Conservation (phyloP, 495 filamentous ascomycete genomes). For the Podospora appendiculata region DNA sequence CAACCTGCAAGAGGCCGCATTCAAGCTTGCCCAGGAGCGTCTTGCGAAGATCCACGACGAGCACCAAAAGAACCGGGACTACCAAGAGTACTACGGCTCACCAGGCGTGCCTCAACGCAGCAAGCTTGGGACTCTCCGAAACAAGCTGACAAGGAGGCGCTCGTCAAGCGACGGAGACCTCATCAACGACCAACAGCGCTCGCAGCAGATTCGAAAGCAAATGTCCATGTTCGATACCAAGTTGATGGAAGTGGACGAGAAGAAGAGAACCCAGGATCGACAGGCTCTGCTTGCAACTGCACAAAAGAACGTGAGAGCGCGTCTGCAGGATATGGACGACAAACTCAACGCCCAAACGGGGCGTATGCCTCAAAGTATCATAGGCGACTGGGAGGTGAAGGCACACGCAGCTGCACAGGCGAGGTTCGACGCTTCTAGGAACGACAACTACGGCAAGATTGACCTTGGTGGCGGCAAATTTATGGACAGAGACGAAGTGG, state of each 20-base stretch:
- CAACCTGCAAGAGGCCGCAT: conserved; percentile 73
- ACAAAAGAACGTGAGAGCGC: conserved; percentile 73
- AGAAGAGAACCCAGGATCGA: conserved; percentile 67
- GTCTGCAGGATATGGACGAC: conserved; percentile 71
- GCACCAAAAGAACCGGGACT: conserved; percentile 44
- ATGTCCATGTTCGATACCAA: conserved; percentile 69
- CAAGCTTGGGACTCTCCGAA: conserved; percentile 46
- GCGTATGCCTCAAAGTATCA: conserved; percentile 58
- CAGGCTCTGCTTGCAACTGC: conserved; percentile 69
- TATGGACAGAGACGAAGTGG: conserved; percentile 71
- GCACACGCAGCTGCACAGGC: conserved; percentile 58
- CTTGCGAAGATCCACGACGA: conserved; percentile 73
- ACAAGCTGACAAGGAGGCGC: conserved; percentile 52
- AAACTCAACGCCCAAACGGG: conserved; percentile 70
- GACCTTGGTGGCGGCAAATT: conserved; percentile 76
- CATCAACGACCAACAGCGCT: conserved; percentile 55
- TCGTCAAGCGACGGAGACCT: conserved; percentile 61
- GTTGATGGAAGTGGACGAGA: conserved; percentile 60
- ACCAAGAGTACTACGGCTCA: conserved; percentile 64
- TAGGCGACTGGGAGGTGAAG: conserved; percentile 72
- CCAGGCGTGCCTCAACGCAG: conserved; percentile 26
- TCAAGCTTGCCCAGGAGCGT: conserved; percentile 75
- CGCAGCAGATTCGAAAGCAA: conserved; percentile 66
- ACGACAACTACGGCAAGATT: conserved; percentile 52
- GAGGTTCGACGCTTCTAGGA: conserved; percentile 44